Evolutionary conservation across 2,329 filamentous ascomycete species (phyloP).

Genomic region (Claviceps capensis): DNA sequence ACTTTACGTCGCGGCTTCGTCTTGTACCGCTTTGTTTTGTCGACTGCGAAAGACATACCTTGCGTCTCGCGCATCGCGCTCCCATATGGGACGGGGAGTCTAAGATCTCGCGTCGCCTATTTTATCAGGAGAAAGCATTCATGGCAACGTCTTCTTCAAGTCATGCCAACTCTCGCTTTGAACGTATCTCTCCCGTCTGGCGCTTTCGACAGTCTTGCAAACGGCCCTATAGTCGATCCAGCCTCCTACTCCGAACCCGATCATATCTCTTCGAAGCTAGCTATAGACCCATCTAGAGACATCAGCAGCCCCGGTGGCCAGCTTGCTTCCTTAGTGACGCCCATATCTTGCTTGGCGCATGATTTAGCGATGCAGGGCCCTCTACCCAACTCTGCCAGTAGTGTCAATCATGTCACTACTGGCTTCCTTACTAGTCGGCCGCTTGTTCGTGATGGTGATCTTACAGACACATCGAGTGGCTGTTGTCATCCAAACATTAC

Average conservation of each 20-base stretch:
- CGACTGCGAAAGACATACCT: background rate
- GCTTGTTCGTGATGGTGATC: background rate
- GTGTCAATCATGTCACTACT: background rate
- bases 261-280: background rate
- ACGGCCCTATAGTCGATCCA: conserved; percentile 10
- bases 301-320: background rate
- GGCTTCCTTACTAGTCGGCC: background rate
- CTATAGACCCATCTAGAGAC: background rate
- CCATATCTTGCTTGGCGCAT: background rate
- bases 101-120: background rate
- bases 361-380: background rate
- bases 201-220: conserved; percentile 16
- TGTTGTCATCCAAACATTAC: conserved; percentile 5
- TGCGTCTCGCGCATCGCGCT: background rate
- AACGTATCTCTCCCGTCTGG: conserved; percentile 30
- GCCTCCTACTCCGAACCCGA: conserved; percentile 4
- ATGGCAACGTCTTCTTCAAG: background rate
- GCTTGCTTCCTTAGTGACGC: background rate
- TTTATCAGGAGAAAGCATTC: background rate
- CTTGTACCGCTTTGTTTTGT: background rate
- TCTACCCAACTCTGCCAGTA: background rate
- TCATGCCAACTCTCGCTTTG: conserved; percentile 27
- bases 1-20: background rate
- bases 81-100: conserved; percentile 3
- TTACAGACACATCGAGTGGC: background rate